Conservation (phyloP, 1,139 yeast species). For the Pneumocystis murina region DNA sequence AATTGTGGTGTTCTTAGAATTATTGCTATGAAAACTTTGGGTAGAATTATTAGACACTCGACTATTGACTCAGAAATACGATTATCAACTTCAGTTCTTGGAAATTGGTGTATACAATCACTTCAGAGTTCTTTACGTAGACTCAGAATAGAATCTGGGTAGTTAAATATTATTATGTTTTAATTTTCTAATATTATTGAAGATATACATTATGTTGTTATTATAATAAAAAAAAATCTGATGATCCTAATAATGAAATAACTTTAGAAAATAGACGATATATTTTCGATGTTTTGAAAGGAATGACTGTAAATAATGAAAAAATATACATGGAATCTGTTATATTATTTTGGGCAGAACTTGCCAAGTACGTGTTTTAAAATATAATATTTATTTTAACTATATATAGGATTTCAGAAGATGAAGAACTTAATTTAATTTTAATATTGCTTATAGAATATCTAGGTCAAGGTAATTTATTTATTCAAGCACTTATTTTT, state of each 20-base stretch:
- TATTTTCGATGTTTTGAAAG: slow-evolving; percentile 9
- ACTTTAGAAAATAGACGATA: slow-evolving; percentile 1
- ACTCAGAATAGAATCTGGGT: neutral
- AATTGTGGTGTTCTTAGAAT: neutral
- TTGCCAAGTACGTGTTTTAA: slow-evolving; percentile 45
- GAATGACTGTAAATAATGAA: slow-evolving; percentile 12
- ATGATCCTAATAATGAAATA: neutral
- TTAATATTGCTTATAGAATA: slow-evolving; percentile 44
- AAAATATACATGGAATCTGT: slow-evolving; percentile 42
- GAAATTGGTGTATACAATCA: neutral
- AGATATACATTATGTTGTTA: neutral
- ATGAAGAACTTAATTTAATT: slow-evolving; percentile 37
- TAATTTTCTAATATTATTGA: neutral
- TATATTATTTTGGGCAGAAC: slow-evolving; percentile 43
- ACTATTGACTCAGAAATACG: neutral
- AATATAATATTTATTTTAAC: slow-evolving; percentile 22
- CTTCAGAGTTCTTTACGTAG: neutral
- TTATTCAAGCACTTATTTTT: slow-evolving; percentile 49
- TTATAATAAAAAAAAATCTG: neutral
- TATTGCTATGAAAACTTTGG: neutral
- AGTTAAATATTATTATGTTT: neutral
- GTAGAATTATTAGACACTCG: neutral
- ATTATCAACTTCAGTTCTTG: neutral
- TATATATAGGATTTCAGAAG: neutral
- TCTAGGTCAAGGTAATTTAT: slow-evolving; percentile 45